Percentiles rank a stretch among this genome's conserved stretches.
These are phyloP conservation scores for Pluteus cervinus DNA, from an alignment of 768 basidiomycete genomes.

Conservation along the genomic window DNA sequence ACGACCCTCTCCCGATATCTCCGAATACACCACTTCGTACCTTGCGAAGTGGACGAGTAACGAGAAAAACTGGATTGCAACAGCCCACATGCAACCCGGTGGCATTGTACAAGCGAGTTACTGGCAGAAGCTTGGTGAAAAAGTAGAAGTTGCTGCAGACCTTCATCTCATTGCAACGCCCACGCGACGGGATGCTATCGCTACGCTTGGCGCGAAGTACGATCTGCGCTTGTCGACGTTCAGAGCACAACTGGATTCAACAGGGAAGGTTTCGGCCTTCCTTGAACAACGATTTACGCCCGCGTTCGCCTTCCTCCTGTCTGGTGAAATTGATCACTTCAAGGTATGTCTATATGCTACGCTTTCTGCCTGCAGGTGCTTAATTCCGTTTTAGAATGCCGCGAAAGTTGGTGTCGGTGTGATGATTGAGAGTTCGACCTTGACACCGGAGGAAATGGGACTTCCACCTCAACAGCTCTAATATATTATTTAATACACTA, in stretches of 20 bases:
- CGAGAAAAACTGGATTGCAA: constrained; percentile 87
- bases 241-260: constrained; percentile 90
- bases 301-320: constrained; percentile 87
- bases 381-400: constrained; percentile 56
- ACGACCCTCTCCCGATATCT: constrained; percentile 62
- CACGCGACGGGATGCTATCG: constrained; percentile 81
- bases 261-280: constrained; percentile 90
- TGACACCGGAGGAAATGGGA: constrained; percentile 84
- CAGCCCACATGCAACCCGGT: constrained; percentile 76
- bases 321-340: constrained; percentile 98
- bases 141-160: constrained; percentile 97
- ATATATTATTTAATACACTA: too few species aligned
- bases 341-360: constrained; percentile 49
- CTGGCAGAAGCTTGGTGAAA: constrained; percentile 93
- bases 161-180: constrained; percentile 77
- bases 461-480: constrained; percentile 50
- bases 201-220: constrained; percentile 94
- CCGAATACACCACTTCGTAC: constrained; percentile 71
- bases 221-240: constrained; percentile 92
- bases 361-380: not conserved
- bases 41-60: constrained; percentile 72
- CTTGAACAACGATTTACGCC: constrained; percentile 96
- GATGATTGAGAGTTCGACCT: constrained; percentile 85
- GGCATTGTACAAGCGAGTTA: constrained; percentile 89
- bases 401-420: constrained; percentile 96